phyloP scores from a whole-genome alignment of 176 grass and related monocot species.

The Tillandsia fasciculata region DNA sequence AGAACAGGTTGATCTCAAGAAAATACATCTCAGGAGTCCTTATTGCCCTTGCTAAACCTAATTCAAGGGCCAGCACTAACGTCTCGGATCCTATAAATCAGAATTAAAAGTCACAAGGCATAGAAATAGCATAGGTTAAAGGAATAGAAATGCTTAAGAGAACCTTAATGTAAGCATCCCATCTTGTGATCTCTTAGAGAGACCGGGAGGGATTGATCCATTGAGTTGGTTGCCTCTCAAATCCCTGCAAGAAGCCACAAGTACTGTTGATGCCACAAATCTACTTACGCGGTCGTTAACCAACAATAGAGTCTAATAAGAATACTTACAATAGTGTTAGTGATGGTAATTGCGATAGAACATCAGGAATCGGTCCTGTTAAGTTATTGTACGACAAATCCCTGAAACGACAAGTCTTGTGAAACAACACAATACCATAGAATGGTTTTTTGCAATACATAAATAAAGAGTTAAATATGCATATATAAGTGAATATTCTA shows the following conservation, averaged over 20 bases:
- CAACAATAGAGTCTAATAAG: not conserved
- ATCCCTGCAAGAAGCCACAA: not conserved
- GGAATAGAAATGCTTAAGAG: not conserved
- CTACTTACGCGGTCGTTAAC: not conserved
- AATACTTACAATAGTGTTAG: conserved; percentile 10
- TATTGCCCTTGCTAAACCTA: too few relatives aligned
- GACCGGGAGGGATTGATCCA: conserved; percentile 2
- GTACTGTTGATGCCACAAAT: not conserved
- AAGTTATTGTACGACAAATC: conserved; percentile 19
- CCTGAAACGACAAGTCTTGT: not conserved
- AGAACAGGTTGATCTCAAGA: too few relatives aligned
- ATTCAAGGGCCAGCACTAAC: too few relatives aligned
- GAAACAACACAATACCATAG: not conserved
- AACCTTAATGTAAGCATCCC: not conserved
- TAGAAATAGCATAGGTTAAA: not conserved
- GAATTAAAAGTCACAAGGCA: too few relatives aligned
- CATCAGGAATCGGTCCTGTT: conserved; percentile 10
- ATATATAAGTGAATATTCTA: too few relatives aligned
- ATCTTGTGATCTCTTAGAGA: not conserved
- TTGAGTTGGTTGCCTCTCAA: not conserved
- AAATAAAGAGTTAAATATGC: too few relatives aligned
- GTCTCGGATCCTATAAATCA: too few relatives aligned
- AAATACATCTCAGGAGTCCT: too few relatives aligned
- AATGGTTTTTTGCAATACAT: too few relatives aligned
- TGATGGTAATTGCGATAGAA: not conserved